Percentiles rank a stretch among this genome's conserved stretches.
These are phyloP conservation scores for Thermomyces lanuginosus DNA, from an alignment of 2,329 filamentous ascomycete genomes.

Conservation along the genomic window DNA sequence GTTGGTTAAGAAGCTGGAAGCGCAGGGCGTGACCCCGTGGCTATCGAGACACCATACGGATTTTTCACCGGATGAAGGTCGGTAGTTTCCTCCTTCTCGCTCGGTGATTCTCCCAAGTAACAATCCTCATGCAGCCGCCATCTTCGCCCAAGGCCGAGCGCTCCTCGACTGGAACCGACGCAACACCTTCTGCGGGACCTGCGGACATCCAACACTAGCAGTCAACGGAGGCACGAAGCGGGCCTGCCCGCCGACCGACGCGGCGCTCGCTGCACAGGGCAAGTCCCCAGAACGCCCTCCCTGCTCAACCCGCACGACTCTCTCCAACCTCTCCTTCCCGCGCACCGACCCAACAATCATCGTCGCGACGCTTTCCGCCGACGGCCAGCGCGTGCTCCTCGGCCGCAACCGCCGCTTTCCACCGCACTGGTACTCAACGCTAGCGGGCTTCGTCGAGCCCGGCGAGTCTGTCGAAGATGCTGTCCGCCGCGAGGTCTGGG, in stretches of 20 bases:
- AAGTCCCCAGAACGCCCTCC: conserved; percentile 37
- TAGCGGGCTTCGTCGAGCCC: conserved; percentile 75
- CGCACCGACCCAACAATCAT: conserved; percentile 91
- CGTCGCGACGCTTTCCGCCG: conserved; percentile 72
- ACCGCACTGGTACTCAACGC: conserved; percentile 68
- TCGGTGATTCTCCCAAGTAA: not conserved
- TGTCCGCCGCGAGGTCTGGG: conserved; percentile 69
- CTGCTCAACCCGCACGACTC: conserved; percentile 65
- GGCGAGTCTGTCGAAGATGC: conserved; percentile 75
- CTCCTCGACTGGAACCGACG: conserved; percentile 87
- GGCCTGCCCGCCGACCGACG: conserved; percentile 28
- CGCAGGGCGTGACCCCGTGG: conserved; percentile 48
- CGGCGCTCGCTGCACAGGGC: conserved; percentile 15
- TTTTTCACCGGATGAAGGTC: conserved; percentile 46
- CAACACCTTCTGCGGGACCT: conserved; percentile 82
- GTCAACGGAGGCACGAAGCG: conserved; percentile 31
- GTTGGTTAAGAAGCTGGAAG: conserved; percentile 44
- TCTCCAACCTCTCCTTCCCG: conserved; percentile 86
- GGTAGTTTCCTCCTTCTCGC: not conserved
- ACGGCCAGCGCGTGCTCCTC: conserved; percentile 62
- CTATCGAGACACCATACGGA: conserved; percentile 48
- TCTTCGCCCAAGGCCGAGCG: conserved; percentile 77
- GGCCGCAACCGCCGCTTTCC: conserved; percentile 78
- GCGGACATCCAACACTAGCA: conserved; percentile 60
- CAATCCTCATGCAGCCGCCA: conserved; percentile 45